These are phyloP conservation scores for rapeseed (Brassica napus) DNA, from an alignment of 345 rosid species.

Conservation along the genomic window DNA sequence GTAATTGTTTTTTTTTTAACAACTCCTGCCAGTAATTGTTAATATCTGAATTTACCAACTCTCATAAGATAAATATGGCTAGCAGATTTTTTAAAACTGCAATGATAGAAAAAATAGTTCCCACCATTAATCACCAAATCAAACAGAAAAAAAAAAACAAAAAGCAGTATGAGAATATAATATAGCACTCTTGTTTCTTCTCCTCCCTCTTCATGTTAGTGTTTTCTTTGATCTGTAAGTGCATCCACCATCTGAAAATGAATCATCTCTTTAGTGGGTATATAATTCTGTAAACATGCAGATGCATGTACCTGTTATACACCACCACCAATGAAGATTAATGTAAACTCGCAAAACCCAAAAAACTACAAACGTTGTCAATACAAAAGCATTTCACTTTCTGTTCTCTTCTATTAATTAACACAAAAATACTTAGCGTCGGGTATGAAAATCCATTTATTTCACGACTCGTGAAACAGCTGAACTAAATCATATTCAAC, in stretches of 20 bases:
- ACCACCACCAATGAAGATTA: slow-evolving; percentile 3
- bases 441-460: not conserved
- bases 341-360: not conserved
- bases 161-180: too few relatives aligned
- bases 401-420: not conserved
- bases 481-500: not conserved
- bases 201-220: too few relatives aligned
- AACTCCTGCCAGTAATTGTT: too few relatives aligned
- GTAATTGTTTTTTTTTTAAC: not conserved
- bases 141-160: too few relatives aligned
- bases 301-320: slow-evolving; percentile 28
- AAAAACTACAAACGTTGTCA: slow-evolving; percentile 8
- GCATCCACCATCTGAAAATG: too few relatives aligned
- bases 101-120: too few relatives aligned
- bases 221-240: too few relatives aligned
- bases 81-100: too few relatives aligned
- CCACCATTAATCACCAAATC: too few relatives aligned
- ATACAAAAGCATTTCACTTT: not conserved
- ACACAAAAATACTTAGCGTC: not conserved
- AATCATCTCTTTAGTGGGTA: not conserved
- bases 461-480: not conserved
- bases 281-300: slow-evolving; percentile 32
- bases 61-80: too few relatives aligned
- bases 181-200: too few relatives aligned
- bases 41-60: too few relatives aligned